Conservation (phyloP, 1,284 basidiomycete genomes). For the Ganoderma boninense region DNA sequence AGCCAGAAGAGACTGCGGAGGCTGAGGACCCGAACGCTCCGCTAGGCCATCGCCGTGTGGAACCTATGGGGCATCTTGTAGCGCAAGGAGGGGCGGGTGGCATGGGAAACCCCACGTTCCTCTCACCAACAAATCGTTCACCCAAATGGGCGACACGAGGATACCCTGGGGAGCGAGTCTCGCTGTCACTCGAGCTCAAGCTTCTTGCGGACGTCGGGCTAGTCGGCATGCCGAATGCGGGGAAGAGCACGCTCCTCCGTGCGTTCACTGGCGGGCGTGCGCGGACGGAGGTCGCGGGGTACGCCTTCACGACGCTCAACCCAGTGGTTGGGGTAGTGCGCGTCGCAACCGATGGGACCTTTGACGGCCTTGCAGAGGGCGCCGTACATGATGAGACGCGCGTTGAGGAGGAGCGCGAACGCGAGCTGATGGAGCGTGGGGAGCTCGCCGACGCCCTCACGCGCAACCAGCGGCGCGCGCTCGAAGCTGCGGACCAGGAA, state of each 20-base stretch:
- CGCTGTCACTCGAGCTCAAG: slow-evolving; percentile 93
- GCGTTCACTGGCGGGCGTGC: slow-evolving; percentile 88
- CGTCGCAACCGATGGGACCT: slow-evolving; percentile 83
- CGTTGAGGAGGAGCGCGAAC: slow-evolving; percentile 63
- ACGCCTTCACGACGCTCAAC: slow-evolving; percentile 95
- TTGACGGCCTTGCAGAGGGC: slow-evolving; percentile 64
- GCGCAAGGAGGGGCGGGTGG: slow-evolving; percentile 88
- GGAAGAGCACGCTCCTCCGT: slow-evolving; percentile 89
- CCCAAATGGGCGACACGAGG: slow-evolving; percentile 88
- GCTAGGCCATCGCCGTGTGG: slow-evolving; percentile 68
- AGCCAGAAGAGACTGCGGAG: slow-evolving; percentile 52
- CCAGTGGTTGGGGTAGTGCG: slow-evolving; percentile 95
- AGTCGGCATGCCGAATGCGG: slow-evolving; percentile 96
- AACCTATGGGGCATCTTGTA: slow-evolving; percentile 74
- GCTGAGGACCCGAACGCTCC: slow-evolving; percentile 63
- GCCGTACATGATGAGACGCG: slow-evolving; percentile 77
- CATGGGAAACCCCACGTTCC: slow-evolving; percentile 90
- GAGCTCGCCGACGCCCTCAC: slow-evolving; percentile 58
- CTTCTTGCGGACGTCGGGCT: slow-evolving; percentile 93
- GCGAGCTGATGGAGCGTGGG: slow-evolving; percentile 56
- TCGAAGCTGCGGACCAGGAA: slow-evolving; percentile 8
- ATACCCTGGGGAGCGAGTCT: slow-evolving; percentile 81
- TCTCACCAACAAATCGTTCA: slow-evolving; percentile 70
- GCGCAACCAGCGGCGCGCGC: slow-evolving; percentile 52
- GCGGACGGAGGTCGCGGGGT: slow-evolving; percentile 89